phyloP scores from a whole-genome alignment of 768 basidiomycete species.

The Tricholoma saponaceum region DNA sequence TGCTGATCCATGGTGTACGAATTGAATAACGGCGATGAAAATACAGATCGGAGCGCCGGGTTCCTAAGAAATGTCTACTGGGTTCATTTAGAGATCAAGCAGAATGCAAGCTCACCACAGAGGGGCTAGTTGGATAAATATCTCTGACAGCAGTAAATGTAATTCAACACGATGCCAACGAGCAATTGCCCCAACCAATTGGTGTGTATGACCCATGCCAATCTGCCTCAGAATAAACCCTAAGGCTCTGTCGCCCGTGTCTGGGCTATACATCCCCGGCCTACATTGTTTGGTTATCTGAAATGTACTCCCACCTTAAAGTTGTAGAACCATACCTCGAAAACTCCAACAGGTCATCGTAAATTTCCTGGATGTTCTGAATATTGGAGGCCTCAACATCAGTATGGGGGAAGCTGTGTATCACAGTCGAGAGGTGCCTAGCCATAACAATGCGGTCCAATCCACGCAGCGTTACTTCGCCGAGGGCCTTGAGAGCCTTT shows the following conservation, averaged over 20 bases:
- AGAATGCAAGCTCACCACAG: slow-evolving; percentile 7
- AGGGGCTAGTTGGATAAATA: slow-evolving; percentile 10
- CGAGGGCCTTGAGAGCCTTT: slow-evolving; percentile 49
- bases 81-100: not conserved
- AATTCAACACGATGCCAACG: slow-evolving; percentile 11
- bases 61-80: slow-evolving; percentile 4
- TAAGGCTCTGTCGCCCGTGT: slow-evolving; percentile 5
- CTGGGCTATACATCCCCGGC: slow-evolving; percentile 12
- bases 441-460: slow-evolving; percentile 30
- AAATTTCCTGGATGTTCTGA: slow-evolving; percentile 13
- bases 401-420: slow-evolving; percentile 17
- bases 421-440: slow-evolving; percentile 15
- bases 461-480: slow-evolving; percentile 44
- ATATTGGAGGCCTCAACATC: slow-evolving; percentile 14
- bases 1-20: not conserved
- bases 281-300: not conserved
- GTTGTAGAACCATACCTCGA: slow-evolving; percentile 12
- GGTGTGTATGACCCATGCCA: slow-evolving; percentile 10
- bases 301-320: not conserved
- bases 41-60: slow-evolving; percentile 9
- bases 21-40: slow-evolving; percentile 12
- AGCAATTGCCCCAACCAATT: slow-evolving; percentile 9
- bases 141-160: slow-evolving; percentile 10
- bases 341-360: slow-evolving; percentile 19
- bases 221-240: slow-evolving; percentile 12